Base-by-base conservation (phyloP, 148 eudicot genomes). In the Fagopyrum homotropicum region DNA sequence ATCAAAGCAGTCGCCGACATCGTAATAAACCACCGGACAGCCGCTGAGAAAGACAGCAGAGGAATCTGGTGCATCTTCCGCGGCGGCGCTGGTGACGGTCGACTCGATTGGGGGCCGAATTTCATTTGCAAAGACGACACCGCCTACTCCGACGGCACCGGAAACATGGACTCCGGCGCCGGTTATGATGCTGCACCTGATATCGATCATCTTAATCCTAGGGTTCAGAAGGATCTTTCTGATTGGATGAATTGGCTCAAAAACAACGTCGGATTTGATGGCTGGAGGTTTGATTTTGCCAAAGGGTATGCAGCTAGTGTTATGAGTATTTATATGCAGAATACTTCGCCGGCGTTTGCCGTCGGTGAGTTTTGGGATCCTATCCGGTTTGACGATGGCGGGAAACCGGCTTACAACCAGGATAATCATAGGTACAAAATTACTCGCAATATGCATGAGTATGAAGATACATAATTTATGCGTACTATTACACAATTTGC, bases 221-320 rank as follows among this genome's bases (percentile, higher is more conserved):
- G 82, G 3, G 89, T 86, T 16, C 93, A 86, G 79, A 85, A 12
- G 4, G 93, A 89, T 76, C 74, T 91, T 22, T 78, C 87, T 0
- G 91, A 84, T 49, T 89, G 97, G 91, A 83, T 91, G 88, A 91
- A 91, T 60, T 89, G 92, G 92, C 85, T 86, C 40, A 86, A 85
- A 63, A 49, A 75, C 0, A 84, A 85, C 2, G 81, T 89, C 15
- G 90, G 92, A 1, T 89, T 89, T 52, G 86, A 75, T 44, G 92
- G 90, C 0, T 89, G 86, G 86, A 69, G 90, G 45, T 89, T 89
- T 9, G 90, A 86, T 76, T 89, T 83, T 69, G 92, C 82, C 4
- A 80, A 44, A 59, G 92, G 92, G 10, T 89, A 89, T 48, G 35
- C 86, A 0, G 75, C 88, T 0, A 73, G 77, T 14, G 81, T 89